A percentile compares a stretch with the other conserved stretches of the same genome.
Evolutionary conservation across 2,329 filamentous ascomycete species (phyloP).

Genomic region (Stagonosporopsis rhizophila): DNA sequence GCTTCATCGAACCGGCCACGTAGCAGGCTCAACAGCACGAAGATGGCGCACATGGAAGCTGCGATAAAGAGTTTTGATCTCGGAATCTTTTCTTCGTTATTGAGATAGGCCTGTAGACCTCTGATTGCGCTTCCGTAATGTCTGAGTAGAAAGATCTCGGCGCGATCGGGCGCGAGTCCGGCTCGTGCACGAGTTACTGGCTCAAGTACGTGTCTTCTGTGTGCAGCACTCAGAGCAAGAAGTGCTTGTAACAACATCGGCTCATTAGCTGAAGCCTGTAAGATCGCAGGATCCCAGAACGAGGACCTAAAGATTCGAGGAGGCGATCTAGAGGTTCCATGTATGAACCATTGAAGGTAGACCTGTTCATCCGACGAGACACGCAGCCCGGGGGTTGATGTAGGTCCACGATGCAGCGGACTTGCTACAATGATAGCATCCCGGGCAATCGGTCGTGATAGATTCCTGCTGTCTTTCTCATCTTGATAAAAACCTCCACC

Average conservation of each 20-base stretch:
- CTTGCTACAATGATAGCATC: neutral
- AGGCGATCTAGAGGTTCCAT: slow-evolving; percentile 10
- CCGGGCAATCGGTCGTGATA: neutral
- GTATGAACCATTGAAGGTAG: slow-evolving; percentile 20
- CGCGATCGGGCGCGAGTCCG: slow-evolving; percentile 4
- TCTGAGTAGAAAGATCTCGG: slow-evolving; percentile 8
- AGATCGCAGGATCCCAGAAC: slow-evolving; percentile 17
- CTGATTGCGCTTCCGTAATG: slow-evolving; percentile 12
- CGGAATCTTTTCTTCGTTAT: neutral
- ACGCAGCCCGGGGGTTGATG: neutral
- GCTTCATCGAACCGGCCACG: slow-evolving; percentile 10
- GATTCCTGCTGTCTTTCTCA: neutral
- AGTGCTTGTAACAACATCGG: slow-evolving; percentile 13
- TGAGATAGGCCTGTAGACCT: slow-evolving; percentile 1
- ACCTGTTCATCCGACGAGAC: slow-evolving; percentile 12
- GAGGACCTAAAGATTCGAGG: slow-evolving; percentile 16
- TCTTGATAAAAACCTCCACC: slow-evolving; percentile 38
- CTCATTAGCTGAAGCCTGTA: slow-evolving; percentile 11
- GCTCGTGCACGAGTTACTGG: slow-evolving; percentile 2
- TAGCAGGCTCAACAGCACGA: slow-evolving; percentile 8
- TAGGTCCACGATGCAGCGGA: neutral
- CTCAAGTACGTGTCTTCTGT: slow-evolving; percentile 13
- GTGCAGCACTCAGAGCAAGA: slow-evolving; percentile 14
- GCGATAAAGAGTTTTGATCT: neutral
- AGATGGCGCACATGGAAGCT: slow-evolving; percentile 5